Evolutionary conservation across 306 rosid genomes (phyloP).

Genomic region (Cucumis cinereus): DNA sequence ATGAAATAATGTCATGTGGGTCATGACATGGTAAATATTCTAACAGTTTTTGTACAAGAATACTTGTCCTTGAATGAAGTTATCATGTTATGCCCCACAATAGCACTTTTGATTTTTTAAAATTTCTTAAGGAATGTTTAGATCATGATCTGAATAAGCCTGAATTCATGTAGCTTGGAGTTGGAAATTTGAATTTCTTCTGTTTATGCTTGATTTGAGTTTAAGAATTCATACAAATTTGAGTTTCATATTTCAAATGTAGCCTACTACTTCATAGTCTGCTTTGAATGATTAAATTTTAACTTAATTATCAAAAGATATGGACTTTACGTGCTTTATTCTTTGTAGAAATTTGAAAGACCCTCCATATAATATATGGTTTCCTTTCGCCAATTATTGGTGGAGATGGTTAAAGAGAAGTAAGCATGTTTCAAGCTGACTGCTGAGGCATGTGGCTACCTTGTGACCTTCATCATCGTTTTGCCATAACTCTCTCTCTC

Average conservation of each 20-base stretch:
- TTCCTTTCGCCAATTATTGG: slow-evolving; percentile 47
- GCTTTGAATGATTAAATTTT: not conserved
- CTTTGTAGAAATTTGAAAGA: not conserved
- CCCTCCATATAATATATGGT: slow-evolving; percentile 12
- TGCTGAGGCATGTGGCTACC: slow-evolving; percentile 46
- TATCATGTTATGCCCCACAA: not conserved
- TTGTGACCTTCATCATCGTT: slow-evolving; percentile 26
- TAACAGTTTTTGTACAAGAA: not conserved
- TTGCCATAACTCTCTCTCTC: not conserved
- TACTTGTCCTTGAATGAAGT: not conserved
- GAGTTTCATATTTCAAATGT: not conserved
- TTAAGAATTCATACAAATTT: not conserved
- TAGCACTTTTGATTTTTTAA: not conserved
- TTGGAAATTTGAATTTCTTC: not conserved
- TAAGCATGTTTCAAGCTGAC: slow-evolving; percentile 22
- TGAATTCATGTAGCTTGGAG: not conserved
- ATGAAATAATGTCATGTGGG: slow-evolving; percentile 1
- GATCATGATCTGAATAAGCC: not conserved
- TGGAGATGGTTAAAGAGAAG: slow-evolving; percentile 19
- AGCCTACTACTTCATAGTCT: too few species aligned
- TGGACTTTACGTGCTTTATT: not conserved
- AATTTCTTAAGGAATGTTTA: not conserved
- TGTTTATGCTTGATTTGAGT: not conserved
- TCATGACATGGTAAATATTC: slow-evolving; percentile 3
- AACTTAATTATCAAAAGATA: not conserved